These are phyloP conservation scores for Solanum lignicaule DNA, from an alignment of 257 asterid species.

Conservation along the genomic window DNA sequence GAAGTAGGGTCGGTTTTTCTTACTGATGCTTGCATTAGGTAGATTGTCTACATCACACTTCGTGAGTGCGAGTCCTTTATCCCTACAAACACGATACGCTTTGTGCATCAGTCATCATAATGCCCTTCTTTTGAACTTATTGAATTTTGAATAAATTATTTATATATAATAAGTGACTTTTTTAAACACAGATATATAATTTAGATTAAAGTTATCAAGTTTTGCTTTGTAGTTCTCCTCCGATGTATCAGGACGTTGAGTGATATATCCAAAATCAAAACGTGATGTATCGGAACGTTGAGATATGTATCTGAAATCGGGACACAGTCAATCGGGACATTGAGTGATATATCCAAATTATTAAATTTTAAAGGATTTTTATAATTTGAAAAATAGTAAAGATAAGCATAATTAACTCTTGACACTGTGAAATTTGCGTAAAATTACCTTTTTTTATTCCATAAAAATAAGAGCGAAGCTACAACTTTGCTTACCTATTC, in stretches of 20 bases:
- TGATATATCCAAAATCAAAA: too few species aligned
- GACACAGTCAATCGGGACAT: fast-evolving
- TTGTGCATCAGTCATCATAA: not conserved
- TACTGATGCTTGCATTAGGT: not conserved
- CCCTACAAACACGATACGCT: not conserved
- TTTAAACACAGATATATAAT: not conserved
- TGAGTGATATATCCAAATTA: not conserved
- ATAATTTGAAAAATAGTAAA: too few species aligned
- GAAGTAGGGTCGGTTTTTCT: not conserved
- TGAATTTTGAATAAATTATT: not conserved
- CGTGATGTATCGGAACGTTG: too few species aligned
- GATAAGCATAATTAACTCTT: too few species aligned
- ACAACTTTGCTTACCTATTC: not conserved
- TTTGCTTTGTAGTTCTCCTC: not conserved
- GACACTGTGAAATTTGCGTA: too few species aligned
- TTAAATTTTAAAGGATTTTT: not conserved
- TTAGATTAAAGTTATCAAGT: not conserved
- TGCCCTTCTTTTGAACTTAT: not conserved
- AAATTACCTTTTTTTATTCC: not conserved
- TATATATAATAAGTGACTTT: not conserved
- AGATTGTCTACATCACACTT: not conserved
- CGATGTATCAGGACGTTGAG: too few species aligned
- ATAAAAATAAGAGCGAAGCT: not conserved
- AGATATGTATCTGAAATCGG: too few species aligned
- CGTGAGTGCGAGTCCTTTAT: fast-evolving